Evolutionary conservation across 805 yeast genomes (phyloP), one percentile per base, ranked within the genome.

Genomic region (Clavispora asparagi): DNA sequence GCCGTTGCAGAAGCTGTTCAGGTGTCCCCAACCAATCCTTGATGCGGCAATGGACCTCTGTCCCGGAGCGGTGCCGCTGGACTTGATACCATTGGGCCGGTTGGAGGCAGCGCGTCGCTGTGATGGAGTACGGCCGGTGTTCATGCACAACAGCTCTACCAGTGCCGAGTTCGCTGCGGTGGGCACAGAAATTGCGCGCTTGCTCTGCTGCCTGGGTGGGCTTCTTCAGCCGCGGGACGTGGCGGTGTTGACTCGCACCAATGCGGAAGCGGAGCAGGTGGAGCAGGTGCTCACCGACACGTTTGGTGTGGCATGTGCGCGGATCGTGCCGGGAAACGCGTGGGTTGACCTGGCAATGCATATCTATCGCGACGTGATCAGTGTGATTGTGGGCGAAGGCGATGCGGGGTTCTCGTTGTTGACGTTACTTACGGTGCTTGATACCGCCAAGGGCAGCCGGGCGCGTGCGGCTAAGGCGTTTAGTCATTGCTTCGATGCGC

Each of bases 21-120:
- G 92, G 52, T 75, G 81, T 23, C 73, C 86, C 0, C 83, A 85
- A 0, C 81, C 80, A 44, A 73, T 84, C 3, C 58, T 81, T 16
- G 52, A 67, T 2, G 67, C 75, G 1, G 73, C 85, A 0, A 60
- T 68, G 6, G 59, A 52, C 9, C 51, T 57, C 4, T 54, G 54
- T 10, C 42, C 19, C 3, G 35, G 35, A 3, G 35, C 35, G 9
- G 8, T 31, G 17, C 31, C 31, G 31, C 31, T 13, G n/a, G 31
- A 29, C 12, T 10, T 29, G n/a, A 13, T 10, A 4, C 31, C 5
- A n/a, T 29, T 29, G 35, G 17, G 35, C 17, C 35, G 35, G 11
- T 31, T 31, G 35, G 35, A n/a, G 35, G 16, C 35, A 2, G 16
- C 35, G 8, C 35, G 35, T 9, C 10, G 10, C 11, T 8, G 17